Evolutionary conservation across 164 flowering plant species (phyloP).

Genomic region (Vitis cinerea): DNA sequence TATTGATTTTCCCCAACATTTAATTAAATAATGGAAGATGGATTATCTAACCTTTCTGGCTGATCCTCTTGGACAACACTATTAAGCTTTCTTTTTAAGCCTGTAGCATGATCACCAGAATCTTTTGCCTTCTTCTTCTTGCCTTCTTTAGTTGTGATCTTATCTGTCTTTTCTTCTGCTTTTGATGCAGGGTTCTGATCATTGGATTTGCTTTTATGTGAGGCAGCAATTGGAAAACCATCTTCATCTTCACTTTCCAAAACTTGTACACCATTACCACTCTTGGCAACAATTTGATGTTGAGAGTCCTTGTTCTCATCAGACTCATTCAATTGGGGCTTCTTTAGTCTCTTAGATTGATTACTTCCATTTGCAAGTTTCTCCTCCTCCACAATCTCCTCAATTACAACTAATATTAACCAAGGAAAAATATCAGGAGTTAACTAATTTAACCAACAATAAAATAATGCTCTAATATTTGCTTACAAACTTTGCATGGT

Average conservation of each 20-base stretch:
- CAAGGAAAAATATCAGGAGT: background rate
- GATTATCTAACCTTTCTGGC: conserved; percentile 38
- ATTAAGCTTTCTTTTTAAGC: conserved; percentile 51
- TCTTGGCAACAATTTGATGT: conserved; percentile 45
- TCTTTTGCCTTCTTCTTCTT: conserved; percentile 37
- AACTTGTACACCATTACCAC: conserved; percentile 19
- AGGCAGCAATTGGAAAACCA: conserved; percentile 69
- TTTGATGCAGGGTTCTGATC: conserved; percentile 19
- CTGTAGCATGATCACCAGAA: conserved; percentile 13
- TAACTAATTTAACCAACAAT: background rate
- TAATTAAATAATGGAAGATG: too few relatives aligned
- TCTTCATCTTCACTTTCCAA: conserved; percentile 95
- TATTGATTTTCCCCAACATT: too few relatives aligned
- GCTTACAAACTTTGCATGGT: too few relatives aligned
- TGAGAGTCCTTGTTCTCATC: conserved; percentile 31
- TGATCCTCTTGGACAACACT: conserved; percentile 31
- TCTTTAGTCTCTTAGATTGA: conserved; percentile 29
- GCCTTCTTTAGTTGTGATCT: conserved; percentile 24
- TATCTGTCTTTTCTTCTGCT: conserved; percentile 19
- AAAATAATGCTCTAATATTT: too few relatives aligned
- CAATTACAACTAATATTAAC: conserved; percentile 64
- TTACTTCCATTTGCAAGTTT: conserved; percentile 39
- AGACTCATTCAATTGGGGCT: conserved; percentile 27
- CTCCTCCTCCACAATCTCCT: conserved; percentile 84
- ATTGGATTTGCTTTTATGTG: conserved; percentile 18